These are phyloP conservation scores for Plenodomus lindquistii DNA, from an alignment of 2,329 filamentous ascomycete genomes.

Conservation along the genomic window DNA sequence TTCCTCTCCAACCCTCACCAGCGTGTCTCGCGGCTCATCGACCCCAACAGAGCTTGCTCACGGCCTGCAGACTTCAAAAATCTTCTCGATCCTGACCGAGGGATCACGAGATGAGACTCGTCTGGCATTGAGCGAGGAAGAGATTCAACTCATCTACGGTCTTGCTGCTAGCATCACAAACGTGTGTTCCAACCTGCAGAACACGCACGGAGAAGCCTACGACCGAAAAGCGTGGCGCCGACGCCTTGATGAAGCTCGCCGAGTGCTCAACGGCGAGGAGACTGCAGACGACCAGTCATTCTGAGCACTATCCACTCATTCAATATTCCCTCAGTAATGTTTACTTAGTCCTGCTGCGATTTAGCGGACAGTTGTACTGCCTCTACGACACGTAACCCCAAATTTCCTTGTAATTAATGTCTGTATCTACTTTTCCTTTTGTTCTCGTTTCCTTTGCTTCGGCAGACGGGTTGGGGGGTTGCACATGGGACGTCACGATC, in stretches of 20 bases:
- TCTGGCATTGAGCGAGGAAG: conserved; percentile 54
- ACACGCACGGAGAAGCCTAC: conserved; percentile 52
- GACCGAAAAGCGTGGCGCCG: conserved; percentile 69
- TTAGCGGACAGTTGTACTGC: conserved; percentile 17
- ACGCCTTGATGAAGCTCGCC: conserved; percentile 73
- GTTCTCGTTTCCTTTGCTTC: conserved; percentile 6
- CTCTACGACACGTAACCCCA: neutral
- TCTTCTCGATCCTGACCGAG: conserved; percentile 48
- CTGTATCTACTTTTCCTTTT: neutral
- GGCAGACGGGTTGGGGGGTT: conserved; percentile 1
- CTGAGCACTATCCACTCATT: conserved; percentile 6
- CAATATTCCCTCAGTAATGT: conserved; percentile 31
- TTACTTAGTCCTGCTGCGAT: conserved; percentile 28
- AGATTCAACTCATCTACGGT: conserved; percentile 57
- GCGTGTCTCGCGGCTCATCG: conserved; percentile 32
- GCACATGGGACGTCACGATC: conserved; percentile 12
- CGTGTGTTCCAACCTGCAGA: conserved; percentile 57
- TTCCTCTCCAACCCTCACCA: conserved; percentile 32
- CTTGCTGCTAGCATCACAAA: conserved; percentile 59
- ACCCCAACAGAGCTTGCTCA: conserved; percentile 36
- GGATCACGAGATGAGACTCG: conserved; percentile 37
- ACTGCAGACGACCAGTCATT: conserved; percentile 44
- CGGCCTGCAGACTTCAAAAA: conserved; percentile 45
- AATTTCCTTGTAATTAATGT: neutral
- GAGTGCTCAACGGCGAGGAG: conserved; percentile 69